Evolutionary conservation across 2,329 filamentous ascomycete genomes (phyloP).

Genomic region (Teratosphaeria viscida): DNA sequence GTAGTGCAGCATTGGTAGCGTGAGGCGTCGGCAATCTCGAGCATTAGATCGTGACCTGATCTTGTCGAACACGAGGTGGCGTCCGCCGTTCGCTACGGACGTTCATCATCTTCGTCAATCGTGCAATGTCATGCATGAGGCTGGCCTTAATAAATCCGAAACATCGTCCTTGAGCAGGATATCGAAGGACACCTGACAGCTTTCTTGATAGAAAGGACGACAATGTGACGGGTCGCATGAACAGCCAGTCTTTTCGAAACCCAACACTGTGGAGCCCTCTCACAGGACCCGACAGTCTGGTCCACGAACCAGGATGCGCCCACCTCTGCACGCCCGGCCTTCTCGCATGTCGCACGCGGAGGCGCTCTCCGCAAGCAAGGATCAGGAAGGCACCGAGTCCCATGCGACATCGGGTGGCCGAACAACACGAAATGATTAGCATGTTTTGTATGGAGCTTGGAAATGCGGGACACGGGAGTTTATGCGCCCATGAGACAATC

Average conservation of each 20-base stretch:
- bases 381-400: neutral
- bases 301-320: neutral
- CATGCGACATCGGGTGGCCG: neutral
- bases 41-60: neutral
- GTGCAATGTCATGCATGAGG: neutral
- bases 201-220: neutral
- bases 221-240: neutral
- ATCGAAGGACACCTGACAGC: neutral
- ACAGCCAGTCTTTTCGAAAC: neutral
- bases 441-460: neutral
- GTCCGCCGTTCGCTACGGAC: neutral
- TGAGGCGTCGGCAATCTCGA: neutral
- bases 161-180: neutral
- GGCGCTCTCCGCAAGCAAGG: neutral
- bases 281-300: neutral
- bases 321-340: neutral
- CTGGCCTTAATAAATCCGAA: neutral
- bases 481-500: neutral
- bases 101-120: neutral
- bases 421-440: neutral
- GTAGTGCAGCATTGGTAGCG: neutral
- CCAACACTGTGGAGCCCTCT: neutral
- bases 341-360: neutral
- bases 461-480: neutral
- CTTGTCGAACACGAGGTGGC: neutral